These are phyloP conservation scores for Protomyces lactucae-debilis DNA, from an alignment of 1,139 yeast genomes.

Conservation along the genomic window DNA sequence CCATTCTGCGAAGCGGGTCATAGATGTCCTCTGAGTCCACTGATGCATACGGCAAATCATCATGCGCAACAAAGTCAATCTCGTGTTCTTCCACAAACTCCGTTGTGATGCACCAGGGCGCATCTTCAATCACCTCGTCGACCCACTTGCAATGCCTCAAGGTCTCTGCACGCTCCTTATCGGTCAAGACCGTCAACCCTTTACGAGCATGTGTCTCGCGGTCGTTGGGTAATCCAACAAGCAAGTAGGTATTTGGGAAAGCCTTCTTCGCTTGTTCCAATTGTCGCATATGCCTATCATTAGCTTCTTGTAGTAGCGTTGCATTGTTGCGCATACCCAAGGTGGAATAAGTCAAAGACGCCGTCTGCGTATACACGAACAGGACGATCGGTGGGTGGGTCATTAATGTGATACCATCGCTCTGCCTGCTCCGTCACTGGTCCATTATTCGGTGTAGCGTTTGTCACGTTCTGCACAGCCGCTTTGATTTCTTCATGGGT, in stretches of 20 bases:
- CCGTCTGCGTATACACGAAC: conserved; percentile 95
- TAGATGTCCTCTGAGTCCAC: conserved; percentile 76
- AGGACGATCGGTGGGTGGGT: conserved; percentile 82
- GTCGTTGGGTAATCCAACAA: conserved; percentile 90
- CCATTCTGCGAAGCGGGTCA: conserved; percentile 81
- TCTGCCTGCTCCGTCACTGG: conserved; percentile 7
- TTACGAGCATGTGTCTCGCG: conserved; percentile 84
- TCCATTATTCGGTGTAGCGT: not conserved
- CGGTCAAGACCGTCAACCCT: conserved; percentile 86
- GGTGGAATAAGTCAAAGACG: conserved; percentile 89
- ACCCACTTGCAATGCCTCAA: conserved; percentile 92
- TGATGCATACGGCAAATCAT: conserved; percentile 89
- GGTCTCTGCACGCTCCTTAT: conserved; percentile 82
- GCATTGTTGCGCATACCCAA: conserved; percentile 48
- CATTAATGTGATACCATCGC: conserved; percentile 46
- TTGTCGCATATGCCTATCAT: conserved; percentile 72
- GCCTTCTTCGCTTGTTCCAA: conserved; percentile 93
- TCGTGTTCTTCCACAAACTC: conserved; percentile 71
- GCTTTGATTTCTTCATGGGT: not conserved
- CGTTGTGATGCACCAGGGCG: conserved; percentile 92
- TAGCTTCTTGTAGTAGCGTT: not conserved
- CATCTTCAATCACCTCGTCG: conserved; percentile 87
- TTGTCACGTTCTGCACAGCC: not conserved
- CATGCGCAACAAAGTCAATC: conserved; percentile 96
- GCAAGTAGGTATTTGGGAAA: conserved; percentile 74